Evolutionary conservation across 441 rosid genomes (phyloP), one percentile per base, ranked within the genome.

Genomic region (Gossypium laxum): DNA sequence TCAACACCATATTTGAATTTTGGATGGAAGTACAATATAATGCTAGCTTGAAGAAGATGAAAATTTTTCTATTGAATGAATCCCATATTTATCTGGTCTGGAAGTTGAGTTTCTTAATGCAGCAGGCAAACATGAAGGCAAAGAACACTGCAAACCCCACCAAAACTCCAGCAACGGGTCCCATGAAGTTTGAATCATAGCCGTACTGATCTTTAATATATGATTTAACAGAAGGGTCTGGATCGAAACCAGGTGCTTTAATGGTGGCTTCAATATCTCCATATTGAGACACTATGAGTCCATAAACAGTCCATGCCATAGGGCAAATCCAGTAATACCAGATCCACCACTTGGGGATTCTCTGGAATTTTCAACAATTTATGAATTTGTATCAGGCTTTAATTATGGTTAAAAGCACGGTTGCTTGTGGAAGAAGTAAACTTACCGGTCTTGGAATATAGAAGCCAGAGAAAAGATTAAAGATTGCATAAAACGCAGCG

Each of bases 291-390:
- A 89, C 82, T 0, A 92, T 92, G 71, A 91, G 62, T 62, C 98
- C 98, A 5, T 90, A 93, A 24, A 93, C 89, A 6, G 94, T 89
- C 98, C 98, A 91, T 22, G 94, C 91, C 10, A 86, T 79, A 0
- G 97, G 98, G 79, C 97, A 89, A 5, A 93, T 87, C 94, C 92
- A 93, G 75, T 88, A 93, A 74, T 89, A 91, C 98, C 98, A 93
- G 10, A 88, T 63, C 97, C 97, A 91, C 96, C 97, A 93, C 75
- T 82, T 86, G 1, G 97, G 98, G 47, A 93, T 91, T 75, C 55
- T 88, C 98, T 93, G 91, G 67, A 68, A 66, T 43, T 38, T 34
- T 62, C 15, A 38, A 66, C 4, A n/a, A 6, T 12, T 7, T n/a
- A 48, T 7, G 55, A 48, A 7, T 30, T 24, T 26, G 22, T 48